Percentiles rank a stretch among this genome's conserved stretches.
These are phyloP conservation scores for Mycena polygramma DNA, from an alignment of 768 basidiomycete genomes.

Conservation along the genomic window DNA sequence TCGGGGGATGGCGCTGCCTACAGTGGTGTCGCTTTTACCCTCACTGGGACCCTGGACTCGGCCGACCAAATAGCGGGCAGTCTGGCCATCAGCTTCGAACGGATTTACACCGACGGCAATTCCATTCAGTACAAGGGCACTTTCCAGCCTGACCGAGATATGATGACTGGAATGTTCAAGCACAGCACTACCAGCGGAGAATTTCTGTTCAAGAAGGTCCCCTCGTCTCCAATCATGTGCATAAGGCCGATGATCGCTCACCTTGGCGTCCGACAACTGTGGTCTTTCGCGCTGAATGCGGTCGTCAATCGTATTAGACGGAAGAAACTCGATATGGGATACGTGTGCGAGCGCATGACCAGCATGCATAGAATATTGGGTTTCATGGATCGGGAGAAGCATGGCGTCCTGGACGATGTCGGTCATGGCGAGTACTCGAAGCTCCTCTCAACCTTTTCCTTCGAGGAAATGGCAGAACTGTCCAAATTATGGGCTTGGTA, in stretches of 20 bases:
- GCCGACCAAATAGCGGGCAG: conserved; percentile 8
- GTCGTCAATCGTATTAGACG: conserved; percentile 4
- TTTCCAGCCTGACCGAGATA: background rate
- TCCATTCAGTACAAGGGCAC: conserved; percentile 14
- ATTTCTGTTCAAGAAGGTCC: conserved; percentile 29
- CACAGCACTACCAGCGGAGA: background rate
- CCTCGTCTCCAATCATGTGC: conserved; percentile 4
- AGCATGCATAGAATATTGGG: background rate
- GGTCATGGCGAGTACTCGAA: conserved; percentile 12
- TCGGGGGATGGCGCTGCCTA: conserved; percentile 4
- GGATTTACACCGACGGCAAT: conserved; percentile 7
- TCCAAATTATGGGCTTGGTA: conserved; percentile 24
- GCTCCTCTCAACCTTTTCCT: conserved; percentile 12
- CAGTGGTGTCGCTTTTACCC: background rate
- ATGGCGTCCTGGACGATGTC: background rate
- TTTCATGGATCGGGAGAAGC: conserved; percentile 1
- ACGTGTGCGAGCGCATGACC: conserved; percentile 13
- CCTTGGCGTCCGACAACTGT: conserved; percentile 12
- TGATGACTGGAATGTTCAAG: conserved; percentile 18
- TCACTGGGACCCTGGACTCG: conserved; percentile 1
- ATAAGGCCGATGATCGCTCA: conserved; percentile 8
- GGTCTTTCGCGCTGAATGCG: conserved; percentile 14
- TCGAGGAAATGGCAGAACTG: conserved; percentile 13
- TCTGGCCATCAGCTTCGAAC: conserved; percentile 7
- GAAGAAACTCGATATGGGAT: background rate